Conservation (phyloP, 2,329 filamentous ascomycete genomes). For the Ophiostoma pallidulum region DNA sequence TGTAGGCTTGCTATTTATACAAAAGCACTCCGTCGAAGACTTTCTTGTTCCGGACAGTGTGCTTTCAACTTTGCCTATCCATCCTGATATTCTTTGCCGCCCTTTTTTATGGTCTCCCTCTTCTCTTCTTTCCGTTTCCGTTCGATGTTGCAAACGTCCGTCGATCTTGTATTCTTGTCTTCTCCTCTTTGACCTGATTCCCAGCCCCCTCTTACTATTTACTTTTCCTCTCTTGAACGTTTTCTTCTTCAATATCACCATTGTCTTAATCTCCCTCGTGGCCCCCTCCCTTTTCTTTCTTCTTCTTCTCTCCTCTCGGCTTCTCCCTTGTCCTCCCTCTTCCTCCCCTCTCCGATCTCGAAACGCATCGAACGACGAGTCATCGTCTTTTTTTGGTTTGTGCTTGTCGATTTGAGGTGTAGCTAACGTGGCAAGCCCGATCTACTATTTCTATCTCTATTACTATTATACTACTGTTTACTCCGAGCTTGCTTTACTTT, state of each 20-base stretch:
- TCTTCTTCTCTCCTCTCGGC: background rate
- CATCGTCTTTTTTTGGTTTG: no score
- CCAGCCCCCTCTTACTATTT: background rate
- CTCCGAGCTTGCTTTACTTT: no score
- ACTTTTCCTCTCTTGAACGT: background rate
- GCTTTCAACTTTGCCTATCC: no score
- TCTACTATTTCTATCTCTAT: no score
- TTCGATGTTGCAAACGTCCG: no score
- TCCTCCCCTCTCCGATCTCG: background rate
- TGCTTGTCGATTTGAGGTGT: background rate
- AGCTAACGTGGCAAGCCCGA: background rate
- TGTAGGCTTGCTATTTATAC: background rate
- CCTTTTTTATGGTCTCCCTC: no score
- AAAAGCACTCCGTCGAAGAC: background rate
- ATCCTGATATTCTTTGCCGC: no score
- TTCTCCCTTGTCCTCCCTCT: background rate
- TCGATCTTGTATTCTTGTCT: no score
- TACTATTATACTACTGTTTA: no score
- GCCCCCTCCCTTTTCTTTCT: background rate
- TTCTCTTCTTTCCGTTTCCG: no score
- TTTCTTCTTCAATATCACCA: background rate
- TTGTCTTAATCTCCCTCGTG: background rate
- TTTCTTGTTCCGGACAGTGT: slow-evolving; percentile 8
- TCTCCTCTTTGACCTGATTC: slow-evolving; percentile 1
- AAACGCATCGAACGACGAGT: no score